These are phyloP conservation scores for Wallacemonas collosoma DNA, from an alignment of 208 protist species.

Conservation along the genomic window DNA sequence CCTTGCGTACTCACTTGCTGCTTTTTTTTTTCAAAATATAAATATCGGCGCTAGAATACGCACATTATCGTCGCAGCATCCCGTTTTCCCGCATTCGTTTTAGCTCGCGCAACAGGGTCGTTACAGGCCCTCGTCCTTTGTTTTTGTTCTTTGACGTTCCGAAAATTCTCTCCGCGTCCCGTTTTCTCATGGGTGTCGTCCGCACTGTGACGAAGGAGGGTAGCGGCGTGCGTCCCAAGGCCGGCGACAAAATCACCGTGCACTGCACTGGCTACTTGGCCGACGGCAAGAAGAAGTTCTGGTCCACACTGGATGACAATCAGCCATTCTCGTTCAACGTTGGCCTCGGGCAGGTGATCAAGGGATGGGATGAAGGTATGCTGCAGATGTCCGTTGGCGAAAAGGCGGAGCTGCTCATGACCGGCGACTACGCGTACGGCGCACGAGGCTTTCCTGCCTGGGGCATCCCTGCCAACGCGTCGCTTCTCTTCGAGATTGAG, in stretches of 20 bases:
- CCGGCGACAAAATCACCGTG: slow-evolving; percentile 81
- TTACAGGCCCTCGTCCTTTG: background rate
- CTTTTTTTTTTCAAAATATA: too few relatives aligned
- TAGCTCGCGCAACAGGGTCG: too few relatives aligned
- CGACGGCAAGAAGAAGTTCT: slow-evolving; percentile 88
- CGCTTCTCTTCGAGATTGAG: slow-evolving; percentile 91
- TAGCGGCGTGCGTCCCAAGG: slow-evolving; percentile 54
- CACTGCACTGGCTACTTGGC: slow-evolving; percentile 91
- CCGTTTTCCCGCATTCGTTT: too few relatives aligned
- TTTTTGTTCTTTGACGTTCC: slow-evolving; percentile 13
- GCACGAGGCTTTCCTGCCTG: slow-evolving; percentile 86
- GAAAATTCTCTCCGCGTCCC: slow-evolving; percentile 12
- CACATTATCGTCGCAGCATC: too few relatives aligned
- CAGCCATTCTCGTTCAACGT: slow-evolving; percentile 92
- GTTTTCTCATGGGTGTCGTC: slow-evolving; percentile 66
- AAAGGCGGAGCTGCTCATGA: slow-evolving; percentile 78
- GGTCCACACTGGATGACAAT: slow-evolving; percentile 84
- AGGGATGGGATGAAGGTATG: slow-evolving; percentile 95
- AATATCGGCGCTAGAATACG: too few relatives aligned
- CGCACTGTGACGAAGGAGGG: slow-evolving; percentile 69
- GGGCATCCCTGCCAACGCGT: slow-evolving; percentile 79
- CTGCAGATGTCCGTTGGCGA: slow-evolving; percentile 87
- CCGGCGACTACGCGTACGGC: slow-evolving; percentile 87
- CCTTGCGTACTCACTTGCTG: too few relatives aligned
- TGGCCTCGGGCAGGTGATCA: slow-evolving; percentile 93